Conservation (phyloP, 2,329 filamentous ascomycete genomes). For the Phyllosticta ampelicida region DNA sequence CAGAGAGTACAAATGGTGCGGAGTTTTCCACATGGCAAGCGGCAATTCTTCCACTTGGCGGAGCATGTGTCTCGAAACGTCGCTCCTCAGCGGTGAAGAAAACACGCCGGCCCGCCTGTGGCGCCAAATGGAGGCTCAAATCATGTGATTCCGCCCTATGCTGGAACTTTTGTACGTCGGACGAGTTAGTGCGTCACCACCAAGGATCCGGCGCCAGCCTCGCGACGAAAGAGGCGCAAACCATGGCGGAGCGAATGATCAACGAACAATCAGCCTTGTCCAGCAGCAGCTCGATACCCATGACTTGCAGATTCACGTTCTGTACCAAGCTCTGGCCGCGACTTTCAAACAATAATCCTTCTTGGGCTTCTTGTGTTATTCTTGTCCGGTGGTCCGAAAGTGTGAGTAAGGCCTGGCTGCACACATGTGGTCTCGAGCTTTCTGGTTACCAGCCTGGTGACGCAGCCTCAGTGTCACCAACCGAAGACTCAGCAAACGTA, state of each 20-base stretch:
- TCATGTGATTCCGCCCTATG: background rate
- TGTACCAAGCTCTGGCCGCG: background rate
- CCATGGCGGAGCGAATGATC: background rate
- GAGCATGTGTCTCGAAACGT: background rate
- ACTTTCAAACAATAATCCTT: background rate
- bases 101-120: background rate
- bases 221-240: background rate
- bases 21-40: background rate
- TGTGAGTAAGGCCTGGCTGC: background rate
- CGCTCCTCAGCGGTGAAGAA: background rate
- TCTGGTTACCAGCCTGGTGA: background rate
- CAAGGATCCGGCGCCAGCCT: background rate
- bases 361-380: background rate
- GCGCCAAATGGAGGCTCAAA: background rate
- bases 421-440: background rate
- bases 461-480: background rate
- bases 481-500: background rate
- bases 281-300: background rate
- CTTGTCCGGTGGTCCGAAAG: background rate
- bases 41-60: background rate
- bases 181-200: background rate
- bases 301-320: background rate
- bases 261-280: background rate
- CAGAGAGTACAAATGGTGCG: background rate
- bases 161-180: background rate